Percentiles rank a stretch among this genome's conserved stretches.
Conservation (phyloP, 495 filamentous ascomycete genomes). For the Aspergillus avenaceus region DNA sequence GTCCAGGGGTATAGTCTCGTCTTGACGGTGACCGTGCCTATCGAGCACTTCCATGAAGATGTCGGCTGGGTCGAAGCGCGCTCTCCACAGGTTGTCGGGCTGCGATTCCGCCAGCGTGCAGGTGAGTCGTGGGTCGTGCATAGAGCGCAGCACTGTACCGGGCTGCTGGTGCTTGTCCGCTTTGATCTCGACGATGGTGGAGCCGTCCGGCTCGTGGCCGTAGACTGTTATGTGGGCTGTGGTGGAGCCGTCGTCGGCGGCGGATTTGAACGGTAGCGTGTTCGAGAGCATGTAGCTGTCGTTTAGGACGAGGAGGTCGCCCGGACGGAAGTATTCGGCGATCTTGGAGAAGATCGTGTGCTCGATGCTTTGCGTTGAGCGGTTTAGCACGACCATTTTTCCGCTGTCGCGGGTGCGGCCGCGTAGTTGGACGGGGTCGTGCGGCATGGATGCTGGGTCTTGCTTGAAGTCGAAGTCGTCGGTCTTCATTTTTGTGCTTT, state of each 20-base stretch:
- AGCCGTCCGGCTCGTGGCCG: background rate
- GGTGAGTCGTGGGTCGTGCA: background rate
- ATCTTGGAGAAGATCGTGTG: background rate
- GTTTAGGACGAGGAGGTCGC: background rate
- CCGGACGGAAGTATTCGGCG: background rate
- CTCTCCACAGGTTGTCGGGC: background rate
- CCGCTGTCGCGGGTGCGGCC: background rate
- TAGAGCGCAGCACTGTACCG: background rate
- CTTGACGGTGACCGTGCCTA: background rate
- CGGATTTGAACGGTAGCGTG: background rate
- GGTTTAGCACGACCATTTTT: background rate
- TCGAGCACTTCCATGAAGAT: background rate
- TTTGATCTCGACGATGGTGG: background rate
- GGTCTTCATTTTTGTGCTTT: background rate
- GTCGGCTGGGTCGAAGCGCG: background rate
- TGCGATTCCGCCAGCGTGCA: background rate
- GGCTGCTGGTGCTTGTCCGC: background rate
- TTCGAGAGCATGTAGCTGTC: background rate
- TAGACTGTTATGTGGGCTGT: background rate
- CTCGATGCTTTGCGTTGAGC: background rate
- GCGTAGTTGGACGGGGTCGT: background rate
- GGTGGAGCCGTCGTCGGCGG: no score
- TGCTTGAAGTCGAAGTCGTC: background rate
- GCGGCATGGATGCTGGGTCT: constrained; percentile 3
- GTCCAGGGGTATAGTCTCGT: background rate